These are phyloP conservation scores for Hymenoscyphus fructigenus DNA, from an alignment of 2,329 filamentous ascomycete genomes.

Conservation along the genomic window DNA sequence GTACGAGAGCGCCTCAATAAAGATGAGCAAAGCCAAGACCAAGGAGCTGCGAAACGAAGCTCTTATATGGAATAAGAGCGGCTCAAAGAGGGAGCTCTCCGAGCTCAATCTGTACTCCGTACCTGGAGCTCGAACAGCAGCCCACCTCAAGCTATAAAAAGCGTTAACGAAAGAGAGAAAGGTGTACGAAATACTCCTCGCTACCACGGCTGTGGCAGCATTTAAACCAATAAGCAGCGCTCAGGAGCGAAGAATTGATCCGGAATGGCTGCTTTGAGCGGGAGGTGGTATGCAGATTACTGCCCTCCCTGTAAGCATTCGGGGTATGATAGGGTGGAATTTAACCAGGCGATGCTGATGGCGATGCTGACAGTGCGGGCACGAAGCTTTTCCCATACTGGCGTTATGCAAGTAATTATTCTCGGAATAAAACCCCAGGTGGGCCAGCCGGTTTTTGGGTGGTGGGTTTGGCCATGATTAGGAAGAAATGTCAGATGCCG, in stretches of 20 bases:
- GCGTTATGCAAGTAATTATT: constrained; percentile 14
- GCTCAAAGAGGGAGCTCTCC: background rate
- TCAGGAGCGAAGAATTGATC: background rate
- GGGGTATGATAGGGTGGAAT: background rate
- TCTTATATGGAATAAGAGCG: background rate
- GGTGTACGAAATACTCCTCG: background rate
- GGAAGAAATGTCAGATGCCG: constrained; percentile 1
- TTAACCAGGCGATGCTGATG: constrained; percentile 12
- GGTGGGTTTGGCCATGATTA: background rate
- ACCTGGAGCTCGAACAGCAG: background rate
- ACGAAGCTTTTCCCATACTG: background rate
- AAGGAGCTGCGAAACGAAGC: background rate
- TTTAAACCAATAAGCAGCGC: background rate
- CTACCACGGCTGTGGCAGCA: background rate
- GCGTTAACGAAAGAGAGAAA: background rate
- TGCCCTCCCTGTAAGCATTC: background rate
- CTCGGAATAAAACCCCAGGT: background rate
- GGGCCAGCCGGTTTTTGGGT: background rate
- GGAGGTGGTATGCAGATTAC: constrained; percentile 3
- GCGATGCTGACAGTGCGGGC: constrained; percentile 1
- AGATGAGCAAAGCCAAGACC: background rate
- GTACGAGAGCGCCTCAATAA: background rate
- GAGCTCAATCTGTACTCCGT: background rate
- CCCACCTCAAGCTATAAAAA: constrained; percentile 4
- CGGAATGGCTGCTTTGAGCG: background rate